phyloP scores from a whole-genome alignment of 1,284 basidiomycete species.

The Golubevia pallescens region DNA sequence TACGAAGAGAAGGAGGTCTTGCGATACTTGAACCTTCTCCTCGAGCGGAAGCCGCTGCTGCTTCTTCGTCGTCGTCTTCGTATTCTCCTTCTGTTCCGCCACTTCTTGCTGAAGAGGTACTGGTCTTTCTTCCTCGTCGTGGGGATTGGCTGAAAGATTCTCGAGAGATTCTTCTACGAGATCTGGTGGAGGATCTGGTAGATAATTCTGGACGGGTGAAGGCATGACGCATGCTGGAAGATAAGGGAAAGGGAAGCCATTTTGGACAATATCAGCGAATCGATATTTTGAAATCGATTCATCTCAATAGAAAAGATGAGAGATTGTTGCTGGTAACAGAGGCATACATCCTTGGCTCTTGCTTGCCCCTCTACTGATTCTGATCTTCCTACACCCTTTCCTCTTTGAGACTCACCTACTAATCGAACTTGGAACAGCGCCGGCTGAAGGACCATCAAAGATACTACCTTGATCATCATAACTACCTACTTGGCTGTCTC shows the following conservation, averaged over 20 bases:
- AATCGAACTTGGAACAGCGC: constrained; percentile 54
- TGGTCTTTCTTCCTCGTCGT: constrained; percentile 24
- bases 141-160: constrained; percentile 30
- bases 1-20: constrained; percentile 22
- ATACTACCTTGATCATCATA: constrained; percentile 54
- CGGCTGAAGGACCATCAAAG: constrained; percentile 58
- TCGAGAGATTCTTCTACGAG: constrained; percentile 43
- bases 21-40: constrained; percentile 22
- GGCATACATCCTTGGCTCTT: background rate
- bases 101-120: constrained; percentile 22
- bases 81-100: constrained; percentile 3
- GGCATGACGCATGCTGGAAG: constrained; percentile 32
- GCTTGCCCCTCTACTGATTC: too few species aligned
- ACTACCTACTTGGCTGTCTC: constrained; percentile 58
- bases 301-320: too few species aligned
- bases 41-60: constrained; percentile 25
- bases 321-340: background rate
- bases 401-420: constrained; percentile 19
- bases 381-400: too few species aligned
- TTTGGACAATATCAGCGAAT: constrained; percentile 4
- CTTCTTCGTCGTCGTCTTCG: constrained; percentile 21
- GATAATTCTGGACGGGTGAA: constrained; percentile 38
- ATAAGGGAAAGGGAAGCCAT: constrained; percentile 32
- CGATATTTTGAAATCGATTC: background rate
- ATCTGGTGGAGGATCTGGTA: constrained; percentile 31